Conservation (phyloP, 345 rosid genomes). For the Arabidopsis suecica region DNA sequence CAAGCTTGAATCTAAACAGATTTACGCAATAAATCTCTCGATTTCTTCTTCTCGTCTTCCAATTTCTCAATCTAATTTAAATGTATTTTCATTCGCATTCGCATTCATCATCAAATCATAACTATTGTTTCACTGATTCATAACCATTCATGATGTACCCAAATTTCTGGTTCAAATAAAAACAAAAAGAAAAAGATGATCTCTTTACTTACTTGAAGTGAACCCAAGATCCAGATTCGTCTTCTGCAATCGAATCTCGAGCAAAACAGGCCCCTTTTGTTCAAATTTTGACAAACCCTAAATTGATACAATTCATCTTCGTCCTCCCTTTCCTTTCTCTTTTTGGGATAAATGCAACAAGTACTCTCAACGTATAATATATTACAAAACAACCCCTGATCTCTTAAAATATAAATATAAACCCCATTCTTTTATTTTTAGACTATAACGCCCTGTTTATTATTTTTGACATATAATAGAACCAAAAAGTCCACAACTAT, state of each 20-base stretch:
- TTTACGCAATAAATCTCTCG: background rate
- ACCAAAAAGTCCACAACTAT: background rate
- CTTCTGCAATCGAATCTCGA: conserved; percentile 22
- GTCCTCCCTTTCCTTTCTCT: background rate
- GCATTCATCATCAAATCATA: background rate
- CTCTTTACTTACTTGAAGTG: conserved; percentile 39
- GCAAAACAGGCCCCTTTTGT: background rate
- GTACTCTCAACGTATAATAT: background rate
- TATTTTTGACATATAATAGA: background rate
- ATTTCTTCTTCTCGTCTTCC: background rate
- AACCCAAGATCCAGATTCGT: conserved; percentile 26
- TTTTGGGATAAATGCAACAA: conserved; percentile 9
- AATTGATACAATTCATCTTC: background rate
- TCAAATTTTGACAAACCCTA: conserved; percentile 35
- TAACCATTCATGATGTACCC: background rate
- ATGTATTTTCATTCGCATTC: background rate
- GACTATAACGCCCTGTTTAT: background rate
- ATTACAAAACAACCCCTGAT: conserved; percentile 10
- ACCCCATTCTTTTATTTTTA: background rate
- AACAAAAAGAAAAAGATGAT: background rate
- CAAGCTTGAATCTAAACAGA: background rate
- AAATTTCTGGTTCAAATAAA: background rate
- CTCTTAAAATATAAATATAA: background rate
- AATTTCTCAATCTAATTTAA: background rate
- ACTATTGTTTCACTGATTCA: background rate